A percentile compares a stretch with the other conserved stretches of the same genome.
phyloP scores from a whole-genome alignment of 345 rosid species.

The Streptanthus diversifolius region DNA sequence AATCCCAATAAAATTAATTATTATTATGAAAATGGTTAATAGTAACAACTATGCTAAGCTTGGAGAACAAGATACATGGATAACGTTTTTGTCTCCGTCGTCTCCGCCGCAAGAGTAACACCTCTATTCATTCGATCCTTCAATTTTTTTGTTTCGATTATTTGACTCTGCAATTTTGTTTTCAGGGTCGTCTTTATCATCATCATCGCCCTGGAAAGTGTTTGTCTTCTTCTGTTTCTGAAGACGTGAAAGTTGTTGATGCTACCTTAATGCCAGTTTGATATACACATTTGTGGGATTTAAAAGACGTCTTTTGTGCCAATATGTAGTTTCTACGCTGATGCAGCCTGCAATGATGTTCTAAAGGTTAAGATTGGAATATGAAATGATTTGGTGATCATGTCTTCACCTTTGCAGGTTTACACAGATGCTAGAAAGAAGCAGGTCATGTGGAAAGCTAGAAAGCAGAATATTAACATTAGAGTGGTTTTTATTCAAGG shows the following conservation, averaged over 20 bases:
- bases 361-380: no score
- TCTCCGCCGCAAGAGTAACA: background rate
- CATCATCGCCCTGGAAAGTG: background rate
- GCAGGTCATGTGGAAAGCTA: background rate
- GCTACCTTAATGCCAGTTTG: background rate
- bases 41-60: background rate
- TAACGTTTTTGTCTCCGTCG: background rate
- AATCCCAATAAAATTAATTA: accelerated
- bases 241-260: background rate
- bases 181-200: background rate
- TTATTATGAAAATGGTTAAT: background rate
- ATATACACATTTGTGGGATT: no score
- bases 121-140: background rate
- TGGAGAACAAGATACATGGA: background rate
- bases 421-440: background rate
- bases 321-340: background rate
- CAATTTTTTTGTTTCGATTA: background rate
- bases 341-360: background rate
- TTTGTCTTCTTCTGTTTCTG: background rate
- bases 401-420: background rate
- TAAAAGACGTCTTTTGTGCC: background rate
- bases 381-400: no score
- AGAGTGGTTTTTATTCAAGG: background rate
- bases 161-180: background rate
- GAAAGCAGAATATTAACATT: background rate